Conservation (phyloP, 306 rosid genomes). For the Delonix regia region DNA sequence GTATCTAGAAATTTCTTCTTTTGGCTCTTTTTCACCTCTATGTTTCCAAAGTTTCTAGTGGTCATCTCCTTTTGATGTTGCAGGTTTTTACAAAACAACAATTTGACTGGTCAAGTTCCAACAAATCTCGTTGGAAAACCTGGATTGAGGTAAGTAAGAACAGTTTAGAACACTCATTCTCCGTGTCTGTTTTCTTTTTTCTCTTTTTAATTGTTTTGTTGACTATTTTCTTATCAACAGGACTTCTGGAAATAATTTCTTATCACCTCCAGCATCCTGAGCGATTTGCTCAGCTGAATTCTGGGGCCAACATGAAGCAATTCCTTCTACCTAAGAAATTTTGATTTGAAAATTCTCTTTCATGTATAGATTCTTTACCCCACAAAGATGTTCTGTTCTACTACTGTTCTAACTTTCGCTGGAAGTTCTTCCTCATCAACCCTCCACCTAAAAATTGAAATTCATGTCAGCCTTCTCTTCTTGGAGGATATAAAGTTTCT, state of each 20-base stretch:
- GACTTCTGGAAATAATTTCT: conserved; percentile 66
- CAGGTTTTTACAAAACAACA: conserved; percentile 89
- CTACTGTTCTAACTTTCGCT: conserved; percentile 23
- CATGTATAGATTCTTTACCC: conserved; percentile 5
- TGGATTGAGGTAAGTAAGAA: conserved; percentile 63
- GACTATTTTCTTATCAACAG: conserved; percentile 53
- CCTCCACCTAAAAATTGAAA: conserved; percentile 41
- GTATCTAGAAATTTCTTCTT: conserved; percentile 3
- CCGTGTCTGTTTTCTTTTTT: not conserved
- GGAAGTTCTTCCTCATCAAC: conserved; percentile 40
- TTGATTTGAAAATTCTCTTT: conserved; percentile 10
- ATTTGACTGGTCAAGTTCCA: conserved; percentile 84
- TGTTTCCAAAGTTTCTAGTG: not conserved
- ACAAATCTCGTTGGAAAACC: conserved; percentile 60
- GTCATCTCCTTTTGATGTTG: conserved; percentile 27
- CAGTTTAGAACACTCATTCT: conserved; percentile 7
- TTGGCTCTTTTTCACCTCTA: not conserved
- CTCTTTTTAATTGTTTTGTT: conserved; percentile 24
- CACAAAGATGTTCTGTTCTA: not conserved
- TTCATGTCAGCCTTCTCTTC: conserved; percentile 21
- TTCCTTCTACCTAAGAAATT: conserved; percentile 26
- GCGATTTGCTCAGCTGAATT: conserved; percentile 23
- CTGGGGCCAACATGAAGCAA: conserved; percentile 31
- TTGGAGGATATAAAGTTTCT: conserved; percentile 19
- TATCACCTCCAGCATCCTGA: conserved; percentile 66